Evolutionary conservation across 805 yeast species (phyloP).

Genomic region (Ogataea trehaloabstinens): DNA sequence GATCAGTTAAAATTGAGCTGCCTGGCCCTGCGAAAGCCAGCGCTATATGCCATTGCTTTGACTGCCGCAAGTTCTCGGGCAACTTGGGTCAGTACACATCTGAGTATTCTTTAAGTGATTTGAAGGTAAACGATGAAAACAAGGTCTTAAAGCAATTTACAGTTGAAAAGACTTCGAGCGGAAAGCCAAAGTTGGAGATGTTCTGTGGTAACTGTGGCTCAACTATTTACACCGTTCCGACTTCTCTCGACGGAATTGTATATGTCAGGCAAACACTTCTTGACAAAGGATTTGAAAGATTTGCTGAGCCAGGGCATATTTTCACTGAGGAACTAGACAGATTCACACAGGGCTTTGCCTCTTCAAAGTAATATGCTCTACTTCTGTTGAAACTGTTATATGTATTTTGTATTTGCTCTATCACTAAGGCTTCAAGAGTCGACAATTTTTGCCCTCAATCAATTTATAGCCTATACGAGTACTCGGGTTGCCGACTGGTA

Average conservation of each 20-base stretch:
- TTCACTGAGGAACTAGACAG: not conserved
- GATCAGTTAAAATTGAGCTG: not conserved
- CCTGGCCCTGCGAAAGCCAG: not conserved
- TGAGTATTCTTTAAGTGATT: not conserved
- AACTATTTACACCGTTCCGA: slow-evolving; percentile 1
- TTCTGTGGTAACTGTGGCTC: slow-evolving; percentile 2
- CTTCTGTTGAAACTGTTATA: too few species aligned
- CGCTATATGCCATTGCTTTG: not conserved
- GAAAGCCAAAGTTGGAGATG: not conserved
- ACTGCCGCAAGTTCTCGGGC: slow-evolving; percentile 2
- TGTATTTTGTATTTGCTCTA: too few species aligned
- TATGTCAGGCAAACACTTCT: slow-evolving; percentile 1
- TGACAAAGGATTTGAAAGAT: not conserved
- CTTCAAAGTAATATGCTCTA: too few species aligned
- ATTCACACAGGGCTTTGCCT: not conserved
- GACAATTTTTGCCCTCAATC: too few species aligned
- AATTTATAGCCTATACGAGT: too few species aligned
- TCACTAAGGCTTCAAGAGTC: too few species aligned
- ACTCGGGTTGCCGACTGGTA: too few species aligned
- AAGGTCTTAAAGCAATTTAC: not conserved
- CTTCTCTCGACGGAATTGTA: not conserved
- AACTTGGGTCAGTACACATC: not conserved
- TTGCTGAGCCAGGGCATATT: not conserved
- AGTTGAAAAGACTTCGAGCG: not conserved
- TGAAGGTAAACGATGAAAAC: not conserved